Conservation (phyloP, 164 flowering plant species). For the Umbilicus rupestris region DNA sequence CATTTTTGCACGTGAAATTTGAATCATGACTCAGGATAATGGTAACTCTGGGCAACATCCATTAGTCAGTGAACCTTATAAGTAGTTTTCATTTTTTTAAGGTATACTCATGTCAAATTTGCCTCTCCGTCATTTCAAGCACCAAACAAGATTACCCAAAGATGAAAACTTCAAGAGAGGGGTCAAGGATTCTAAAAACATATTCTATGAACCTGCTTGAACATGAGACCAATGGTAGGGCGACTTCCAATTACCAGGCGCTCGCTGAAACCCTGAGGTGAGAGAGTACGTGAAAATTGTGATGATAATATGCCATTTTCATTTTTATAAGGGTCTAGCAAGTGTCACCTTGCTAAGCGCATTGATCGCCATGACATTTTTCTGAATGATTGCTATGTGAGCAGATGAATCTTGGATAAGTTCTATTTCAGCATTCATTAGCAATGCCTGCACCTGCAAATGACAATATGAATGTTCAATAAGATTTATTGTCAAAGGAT, state of each 20-base stretch:
- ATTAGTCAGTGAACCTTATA: not conserved
- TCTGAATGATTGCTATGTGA: slow-evolving; percentile 57
- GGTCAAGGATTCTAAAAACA: not conserved
- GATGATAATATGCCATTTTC: not conserved
- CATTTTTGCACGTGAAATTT: not conserved
- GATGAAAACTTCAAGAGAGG: too few relatives aligned
- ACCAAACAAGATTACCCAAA: not conserved
- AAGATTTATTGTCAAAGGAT: not conserved
- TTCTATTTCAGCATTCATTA: slow-evolving; percentile 39
- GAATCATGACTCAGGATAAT: not conserved
- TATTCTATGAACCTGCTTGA: slow-evolving; percentile 69
- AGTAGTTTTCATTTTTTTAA: not conserved
- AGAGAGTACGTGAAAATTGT: slow-evolving; percentile 3
- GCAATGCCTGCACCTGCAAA: slow-evolving; percentile 62
- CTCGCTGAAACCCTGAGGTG: slow-evolving; percentile 82
- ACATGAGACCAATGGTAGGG: slow-evolving; percentile 87
- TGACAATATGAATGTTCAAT: slow-evolving; percentile 9
- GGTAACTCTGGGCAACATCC: not conserved
- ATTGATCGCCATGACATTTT: slow-evolving; percentile 80
- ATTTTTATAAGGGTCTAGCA: not conserved
- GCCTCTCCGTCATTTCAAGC: not conserved
- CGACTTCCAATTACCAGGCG: slow-evolving; percentile 86
- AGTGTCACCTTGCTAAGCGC: slow-evolving; percentile 84
- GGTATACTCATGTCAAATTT: not conserved
- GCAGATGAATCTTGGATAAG: slow-evolving; percentile 40